These are phyloP conservation scores for Jaltomata sinuosa DNA, from an alignment of 257 asterid species.

Conservation along the genomic window DNA sequence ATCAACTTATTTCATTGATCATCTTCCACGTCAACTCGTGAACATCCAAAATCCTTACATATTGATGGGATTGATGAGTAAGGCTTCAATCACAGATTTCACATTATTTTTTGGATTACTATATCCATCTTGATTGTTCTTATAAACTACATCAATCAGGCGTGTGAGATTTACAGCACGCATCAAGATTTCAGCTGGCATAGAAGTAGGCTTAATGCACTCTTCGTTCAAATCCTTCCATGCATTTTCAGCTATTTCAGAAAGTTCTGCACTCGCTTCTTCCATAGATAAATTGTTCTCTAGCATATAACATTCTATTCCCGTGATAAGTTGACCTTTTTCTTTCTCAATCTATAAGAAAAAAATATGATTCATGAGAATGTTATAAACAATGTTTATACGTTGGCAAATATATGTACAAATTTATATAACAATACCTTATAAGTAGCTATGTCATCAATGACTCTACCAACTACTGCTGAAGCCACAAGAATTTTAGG, in stretches of 20 bases:
- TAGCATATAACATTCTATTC: constrained; percentile 45
- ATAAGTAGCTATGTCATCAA: constrained; percentile 32
- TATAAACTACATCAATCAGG: constrained; percentile 25
- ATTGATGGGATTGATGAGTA: neutral
- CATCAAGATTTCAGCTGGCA: constrained; percentile 7
- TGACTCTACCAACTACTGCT: constrained; percentile 11
- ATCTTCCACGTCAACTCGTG: neutral
- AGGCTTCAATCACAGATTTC: constrained; percentile 4
- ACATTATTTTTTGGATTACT: constrained; percentile 31
- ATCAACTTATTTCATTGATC: neutral
- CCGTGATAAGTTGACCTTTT: constrained; percentile 35
- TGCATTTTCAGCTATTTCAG: constrained; percentile 20
- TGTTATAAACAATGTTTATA: neutral
- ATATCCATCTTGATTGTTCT: constrained; percentile 30
- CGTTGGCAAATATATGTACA: neutral
- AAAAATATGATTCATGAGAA: neutral
- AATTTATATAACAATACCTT: constrained; percentile 9
- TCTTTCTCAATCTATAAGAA: constrained; percentile 29
- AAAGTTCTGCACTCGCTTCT: constrained; percentile 26
- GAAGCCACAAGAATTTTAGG: constrained; percentile 5
- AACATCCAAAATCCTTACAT: neutral
- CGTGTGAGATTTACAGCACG: constrained; percentile 20
- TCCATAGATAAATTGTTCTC: constrained; percentile 12
- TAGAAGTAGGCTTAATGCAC: constrained; percentile 1
- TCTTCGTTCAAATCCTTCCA: constrained; percentile 53